Base-by-base conservation (phyloP, 345 rosid species). In the Lepidium sativum region DNA sequence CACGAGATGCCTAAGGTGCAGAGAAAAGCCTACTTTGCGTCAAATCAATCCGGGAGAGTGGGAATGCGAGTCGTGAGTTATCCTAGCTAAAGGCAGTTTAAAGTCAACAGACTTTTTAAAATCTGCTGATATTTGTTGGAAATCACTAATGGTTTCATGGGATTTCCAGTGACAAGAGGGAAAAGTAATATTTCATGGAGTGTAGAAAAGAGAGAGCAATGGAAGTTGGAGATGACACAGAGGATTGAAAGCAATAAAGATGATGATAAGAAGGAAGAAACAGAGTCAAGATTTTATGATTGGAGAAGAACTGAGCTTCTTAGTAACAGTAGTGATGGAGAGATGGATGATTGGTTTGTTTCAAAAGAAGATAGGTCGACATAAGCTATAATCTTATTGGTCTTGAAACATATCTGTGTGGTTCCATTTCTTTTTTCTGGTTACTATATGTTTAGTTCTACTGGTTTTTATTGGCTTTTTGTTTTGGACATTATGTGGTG, bases 41-140 rank as follows among this genome's bases (percentile, higher is more conserved):
- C 85, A 77, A 29, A 86, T 92, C 72, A 87, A 84, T 81, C 91
- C 89, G 0, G 97, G 98, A 69, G 97, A 92, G 54, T 92, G 98
- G 98, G 95, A 92, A 67, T 92, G 98, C 56, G 83, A 84, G 62
- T 92, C 98, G 96, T 87, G 73, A 85, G 98, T 83, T 42, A 15
- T 63, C 45, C 38, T 6, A 18, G 53, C 21, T 56, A 21, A 63
- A 41, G 4, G 20, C 12, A 29, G 56, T 13, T 23, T n/a, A n/a
- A 60, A 27, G n/a, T 65, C 21, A 2, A 29, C 15, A 27, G 6
- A 49, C 16, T 18, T 18, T 17, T 12, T 1, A 20, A 44, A 11
- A 13, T 43, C 13, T 37, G 16, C 2, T 5, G 8, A 15, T 39
- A 9, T 8, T 35, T 51, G 41, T 17, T 62, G 39, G 25, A 12